phyloP scores from a whole-genome alignment of 1,284 basidiomycete species.

The Anthracocystis setariae region DNA sequence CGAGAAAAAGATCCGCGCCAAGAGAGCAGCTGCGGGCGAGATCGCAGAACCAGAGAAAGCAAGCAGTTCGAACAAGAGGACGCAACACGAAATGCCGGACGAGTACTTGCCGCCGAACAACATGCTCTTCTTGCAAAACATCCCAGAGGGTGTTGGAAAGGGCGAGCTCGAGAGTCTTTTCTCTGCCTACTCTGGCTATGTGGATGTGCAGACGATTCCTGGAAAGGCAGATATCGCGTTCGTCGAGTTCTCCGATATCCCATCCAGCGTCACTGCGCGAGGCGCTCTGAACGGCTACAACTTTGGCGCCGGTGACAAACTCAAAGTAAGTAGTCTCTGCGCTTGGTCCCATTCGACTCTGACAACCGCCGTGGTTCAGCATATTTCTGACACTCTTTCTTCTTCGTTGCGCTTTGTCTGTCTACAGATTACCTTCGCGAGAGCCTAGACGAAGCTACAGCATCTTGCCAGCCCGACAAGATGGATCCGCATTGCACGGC shows the following conservation, averaged over 20 bases:
- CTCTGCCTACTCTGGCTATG: conserved; percentile 53
- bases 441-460: conserved; percentile 17
- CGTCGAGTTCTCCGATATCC: conserved; percentile 62
- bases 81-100: conserved; percentile 80
- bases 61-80: conserved; percentile 27
- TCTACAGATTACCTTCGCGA: conserved; percentile 53
- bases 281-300: conserved; percentile 63
- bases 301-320: conserved; percentile 59
- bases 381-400: conserved; percentile 1
- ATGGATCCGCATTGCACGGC: conserved; percentile 48
- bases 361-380: too few species aligned
- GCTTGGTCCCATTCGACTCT: neutral
- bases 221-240: conserved; percentile 65
- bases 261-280: conserved; percentile 55
- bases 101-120: conserved; percentile 99
- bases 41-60: conserved; percentile 30
- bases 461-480: conserved; percentile 21
- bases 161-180: conserved; percentile 61
- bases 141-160: conserved; percentile 53
- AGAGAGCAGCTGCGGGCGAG: conserved; percentile 48
- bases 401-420: neutral
- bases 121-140: conserved; percentile 89
- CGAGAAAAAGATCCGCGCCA: conserved; percentile 48
- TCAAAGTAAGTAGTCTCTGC: conserved; percentile 47
- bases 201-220: conserved; percentile 63